Evolutionary conservation across 495 filamentous ascomycete species (phyloP), one percentile per base, ranked within the genome.

Genomic region (Massariosphaeria phaeospora): DNA sequence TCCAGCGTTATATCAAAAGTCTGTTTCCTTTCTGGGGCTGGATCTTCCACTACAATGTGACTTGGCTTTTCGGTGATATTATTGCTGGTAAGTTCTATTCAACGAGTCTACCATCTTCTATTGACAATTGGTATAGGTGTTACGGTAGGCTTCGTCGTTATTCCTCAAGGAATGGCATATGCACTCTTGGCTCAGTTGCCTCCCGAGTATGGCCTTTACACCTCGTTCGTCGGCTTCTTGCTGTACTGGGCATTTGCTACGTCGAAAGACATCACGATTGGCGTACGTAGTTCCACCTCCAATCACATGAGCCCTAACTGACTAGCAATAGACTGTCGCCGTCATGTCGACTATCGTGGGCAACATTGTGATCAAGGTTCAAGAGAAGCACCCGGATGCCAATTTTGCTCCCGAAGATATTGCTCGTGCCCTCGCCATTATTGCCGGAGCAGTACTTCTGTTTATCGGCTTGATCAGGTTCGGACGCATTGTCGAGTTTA

Each of bases 221-320:
- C 91, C 1, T 96, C 91, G 0, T 98, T 98, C 62, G 94, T 97
- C 82, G 93, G 93, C 25, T 90, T 96, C 6, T 67, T 96, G 55
- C 67, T 95, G 38, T 98, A 98, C 61, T 97, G 93, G 93, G 91
- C 96, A 65, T 97, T 98, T 63, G 93, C 91, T 1, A 98, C 93
- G 1, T 97, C 94, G 0, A 98, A 98, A 65, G 93, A 98, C 70
- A 97, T 98, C 66, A 96, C 93, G 6, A 96, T 98, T 46, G 93
- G 93, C 13, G 88, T 91, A 73, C 75, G 86, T 81, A 1, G 1
- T 11, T 27, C 50, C 23, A 10, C 20, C 8, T 15, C 15, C 10
- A 13, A 30, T 25, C 41, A 9, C 30, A 41, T 30, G 29, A 11
- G 30, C 15, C 18, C 2, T 5, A 31, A 23, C 25, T 49, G 24